Percentiles rank a stretch among this genome's conserved stretches.
Evolutionary conservation across 192 early-diverging fungal genomes (phyloP).

Genomic region (Funneliformis geosporum): DNA sequence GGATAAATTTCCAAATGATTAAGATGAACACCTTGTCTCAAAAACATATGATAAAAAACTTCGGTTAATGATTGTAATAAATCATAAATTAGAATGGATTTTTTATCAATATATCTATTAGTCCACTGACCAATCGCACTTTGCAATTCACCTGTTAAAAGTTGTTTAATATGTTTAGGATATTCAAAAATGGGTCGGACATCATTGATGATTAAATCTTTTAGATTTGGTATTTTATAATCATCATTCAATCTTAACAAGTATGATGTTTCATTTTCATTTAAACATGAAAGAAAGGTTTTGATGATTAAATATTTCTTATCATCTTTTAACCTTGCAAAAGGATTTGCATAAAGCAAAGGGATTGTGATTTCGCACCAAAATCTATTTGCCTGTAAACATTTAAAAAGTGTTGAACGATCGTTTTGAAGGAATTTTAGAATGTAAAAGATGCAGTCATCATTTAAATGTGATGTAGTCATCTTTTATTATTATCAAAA

Average conservation of each 20-base stretch:
- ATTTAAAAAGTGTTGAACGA: background rate
- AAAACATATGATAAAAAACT: background rate
- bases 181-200: background rate
- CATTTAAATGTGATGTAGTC: background rate
- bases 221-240: background rate
- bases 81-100: background rate
- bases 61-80: background rate
- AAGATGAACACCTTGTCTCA: background rate
- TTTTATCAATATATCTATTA: background rate
- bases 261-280: background rate
- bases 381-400: background rate
- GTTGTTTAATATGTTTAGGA: background rate
- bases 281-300: background rate
- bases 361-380: background rate
- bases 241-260: background rate
- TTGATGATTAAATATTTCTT: background rate
- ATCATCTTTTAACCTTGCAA: background rate
- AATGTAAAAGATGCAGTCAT: background rate
- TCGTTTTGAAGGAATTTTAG: background rate
- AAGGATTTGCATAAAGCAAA: background rate
- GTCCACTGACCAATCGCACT: background rate
- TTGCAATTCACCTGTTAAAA: background rate
- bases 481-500: background rate
- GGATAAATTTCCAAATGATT: background rate
- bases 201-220: background rate